phyloP scores from a whole-genome alignment of 768 basidiomycete species.

The Thelephora ganbajun region DNA sequence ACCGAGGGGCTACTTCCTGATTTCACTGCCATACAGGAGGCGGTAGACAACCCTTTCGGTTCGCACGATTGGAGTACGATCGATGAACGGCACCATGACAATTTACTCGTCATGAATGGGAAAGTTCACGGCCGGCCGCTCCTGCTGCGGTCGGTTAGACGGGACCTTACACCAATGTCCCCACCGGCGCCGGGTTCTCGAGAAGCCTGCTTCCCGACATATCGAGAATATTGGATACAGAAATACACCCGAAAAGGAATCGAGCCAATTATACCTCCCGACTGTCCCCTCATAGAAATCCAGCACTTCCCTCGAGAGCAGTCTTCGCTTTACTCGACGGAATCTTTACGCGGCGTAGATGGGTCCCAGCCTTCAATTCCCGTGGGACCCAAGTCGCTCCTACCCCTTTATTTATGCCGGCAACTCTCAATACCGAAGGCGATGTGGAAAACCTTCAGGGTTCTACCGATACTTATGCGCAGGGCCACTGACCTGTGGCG shows the following conservation, averaged over 20 bases:
- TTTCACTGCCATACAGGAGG: constrained; percentile 36
- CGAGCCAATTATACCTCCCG: constrained; percentile 29
- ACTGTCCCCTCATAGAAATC: constrained; percentile 54
- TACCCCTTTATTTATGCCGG: constrained; percentile 33
- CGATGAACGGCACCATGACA: constrained; percentile 31
- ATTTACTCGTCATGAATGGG: constrained; percentile 39
- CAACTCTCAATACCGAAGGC: constrained; percentile 39
- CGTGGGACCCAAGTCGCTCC: background rate
- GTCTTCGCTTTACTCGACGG: constrained; percentile 12
- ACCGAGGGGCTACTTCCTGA: constrained; percentile 35
- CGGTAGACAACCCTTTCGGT: constrained; percentile 37
- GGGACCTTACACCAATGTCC: constrained; percentile 56
- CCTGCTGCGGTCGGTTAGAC: constrained; percentile 41
- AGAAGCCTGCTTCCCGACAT: constrained; percentile 34
- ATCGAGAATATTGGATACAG: constrained; percentile 42
- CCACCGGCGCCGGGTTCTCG: constrained; percentile 34
- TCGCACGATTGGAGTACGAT: constrained; percentile 41
- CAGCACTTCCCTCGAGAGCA: constrained; percentile 26
- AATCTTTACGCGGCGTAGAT: background rate
- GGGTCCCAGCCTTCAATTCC: background rate
- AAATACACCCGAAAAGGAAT: constrained; percentile 36
- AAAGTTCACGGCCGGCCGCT: constrained; percentile 42
- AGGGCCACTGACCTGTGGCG: constrained; percentile 56
- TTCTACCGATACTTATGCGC: constrained; percentile 55
- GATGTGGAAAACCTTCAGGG: constrained; percentile 35